Evolutionary conservation across 2,329 filamentous ascomycete species (phyloP).

Genomic region (Lojkania enalia): DNA sequence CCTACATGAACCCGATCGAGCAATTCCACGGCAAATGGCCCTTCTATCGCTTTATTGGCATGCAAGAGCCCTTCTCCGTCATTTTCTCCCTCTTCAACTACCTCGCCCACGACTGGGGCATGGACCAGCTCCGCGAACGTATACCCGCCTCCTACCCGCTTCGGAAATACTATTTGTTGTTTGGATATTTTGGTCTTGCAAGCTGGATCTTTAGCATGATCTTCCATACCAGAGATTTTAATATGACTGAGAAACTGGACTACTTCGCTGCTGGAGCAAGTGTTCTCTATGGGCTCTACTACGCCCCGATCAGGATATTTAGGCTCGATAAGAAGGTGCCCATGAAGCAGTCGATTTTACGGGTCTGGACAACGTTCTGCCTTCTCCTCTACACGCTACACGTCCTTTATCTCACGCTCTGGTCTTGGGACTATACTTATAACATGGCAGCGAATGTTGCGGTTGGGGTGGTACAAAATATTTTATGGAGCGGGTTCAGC

Average conservation of each 20-base stretch:
- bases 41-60: slow-evolving; percentile 84
- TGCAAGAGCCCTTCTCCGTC: slow-evolving; percentile 93
- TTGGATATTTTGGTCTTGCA: slow-evolving; percentile 78
- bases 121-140: slow-evolving; percentile 67
- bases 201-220: slow-evolving; percentile 89
- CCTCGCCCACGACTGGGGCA: slow-evolving; percentile 78
- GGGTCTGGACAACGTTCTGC: slow-evolving; percentile 77
- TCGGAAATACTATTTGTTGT: slow-evolving; percentile 75
- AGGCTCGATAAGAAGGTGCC: slow-evolving; percentile 68
- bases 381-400: slow-evolving; percentile 71
- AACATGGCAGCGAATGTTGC: slow-evolving; percentile 96
- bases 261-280: slow-evolving; percentile 92
- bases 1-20: slow-evolving; percentile 68
- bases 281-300: slow-evolving; percentile 90
- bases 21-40: slow-evolving; percentile 99
- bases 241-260: slow-evolving; percentile 86
- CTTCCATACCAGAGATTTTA: slow-evolving; percentile 90
- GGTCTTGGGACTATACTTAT: slow-evolving; percentile 93
- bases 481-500: slow-evolving; percentile 85
- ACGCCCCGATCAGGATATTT: slow-evolving; percentile 79
- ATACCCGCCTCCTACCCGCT: slow-evolving; percentile 76
- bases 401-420: slow-evolving; percentile 80
- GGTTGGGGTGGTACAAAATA: slow-evolving; percentile 76
- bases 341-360: slow-evolving; percentile 58
- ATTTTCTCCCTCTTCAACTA: slow-evolving; percentile 93